Evolutionary conservation across 148 eudicot genomes (phyloP).

Genomic region (Rhododendron simsii): DNA sequence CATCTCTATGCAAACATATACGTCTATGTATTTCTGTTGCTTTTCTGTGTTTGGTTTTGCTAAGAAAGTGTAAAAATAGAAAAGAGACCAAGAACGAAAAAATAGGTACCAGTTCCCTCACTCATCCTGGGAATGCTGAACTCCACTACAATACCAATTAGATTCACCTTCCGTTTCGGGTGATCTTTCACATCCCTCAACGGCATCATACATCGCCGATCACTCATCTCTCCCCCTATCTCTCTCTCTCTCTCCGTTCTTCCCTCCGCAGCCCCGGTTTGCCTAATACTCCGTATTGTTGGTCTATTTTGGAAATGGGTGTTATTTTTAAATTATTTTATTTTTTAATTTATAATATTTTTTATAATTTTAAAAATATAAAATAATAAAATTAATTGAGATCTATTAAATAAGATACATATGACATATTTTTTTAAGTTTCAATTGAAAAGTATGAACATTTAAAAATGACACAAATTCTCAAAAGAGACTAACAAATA

Average conservation of each 20-base stretch:
- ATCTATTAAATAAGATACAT: too few relatives aligned
- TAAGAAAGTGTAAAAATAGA: background rate
- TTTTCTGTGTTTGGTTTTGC: background rate
- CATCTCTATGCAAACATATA: background rate
- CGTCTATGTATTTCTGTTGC: background rate
- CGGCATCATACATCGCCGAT: background rate
- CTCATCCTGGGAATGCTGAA: slow-evolving; percentile 11
- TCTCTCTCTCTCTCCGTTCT: background rate
- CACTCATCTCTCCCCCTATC: background rate
- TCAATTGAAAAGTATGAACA: too few relatives aligned
- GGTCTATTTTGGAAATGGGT: too few relatives aligned
- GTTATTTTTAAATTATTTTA: too few relatives aligned
- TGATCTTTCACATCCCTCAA: background rate
- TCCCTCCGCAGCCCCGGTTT: background rate
- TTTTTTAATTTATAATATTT: too few relatives aligned
- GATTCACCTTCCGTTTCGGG: slow-evolving; percentile 1
- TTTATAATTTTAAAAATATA: too few relatives aligned
- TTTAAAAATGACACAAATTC: too few relatives aligned
- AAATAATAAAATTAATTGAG: too few relatives aligned
- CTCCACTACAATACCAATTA: slow-evolving; percentile 1
- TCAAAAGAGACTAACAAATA: too few relatives aligned
- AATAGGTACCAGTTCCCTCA: slow-evolving; percentile 3
- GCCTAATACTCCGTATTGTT: too few relatives aligned
- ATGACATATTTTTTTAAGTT: too few relatives aligned
- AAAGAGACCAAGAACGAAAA: background rate